Evolutionary conservation across 441 rosid genomes (phyloP).

Genomic region (Biscutella laevigata): DNA sequence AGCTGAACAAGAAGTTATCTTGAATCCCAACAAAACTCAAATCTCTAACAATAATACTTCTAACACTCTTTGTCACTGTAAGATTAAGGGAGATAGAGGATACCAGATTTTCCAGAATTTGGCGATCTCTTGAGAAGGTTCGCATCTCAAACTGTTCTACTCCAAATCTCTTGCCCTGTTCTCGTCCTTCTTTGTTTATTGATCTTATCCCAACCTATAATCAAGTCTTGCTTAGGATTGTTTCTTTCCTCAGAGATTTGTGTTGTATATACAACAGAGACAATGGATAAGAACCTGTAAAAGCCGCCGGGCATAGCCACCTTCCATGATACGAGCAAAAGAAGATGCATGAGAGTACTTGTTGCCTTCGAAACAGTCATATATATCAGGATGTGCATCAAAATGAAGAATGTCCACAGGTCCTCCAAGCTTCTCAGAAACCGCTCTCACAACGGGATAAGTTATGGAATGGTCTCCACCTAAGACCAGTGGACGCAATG

Average conservation of each 20-base stretch:
- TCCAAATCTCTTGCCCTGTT: constrained; percentile 87
- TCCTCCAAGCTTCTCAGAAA: constrained; percentile 93
- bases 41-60: too few relatives aligned
- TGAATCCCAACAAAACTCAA: too few relatives aligned
- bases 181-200: constrained; percentile 75
- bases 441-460: constrained; percentile 86
- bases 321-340: constrained; percentile 98
- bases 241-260: not conserved
- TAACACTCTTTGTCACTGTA: too few relatives aligned
- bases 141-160: constrained; percentile 96
- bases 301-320: constrained; percentile 82
- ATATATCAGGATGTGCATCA: constrained; percentile 98
- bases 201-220: constrained; percentile 87
- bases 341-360: constrained; percentile 95
- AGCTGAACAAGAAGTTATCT: too few relatives aligned
- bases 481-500: constrained; percentile 76
- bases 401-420: constrained; percentile 92
- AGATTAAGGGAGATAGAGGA: constrained; percentile 25
- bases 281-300: constrained; percentile 55
- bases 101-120: constrained; percentile 77
- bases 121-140: constrained; percentile 73
- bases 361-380: constrained; percentile 81
- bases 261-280: not conserved
- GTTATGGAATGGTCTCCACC: constrained; percentile 98
- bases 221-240: not conserved